Conservation (phyloP, 495 filamentous ascomycete species). For the Bryoglossum gracile region DNA sequence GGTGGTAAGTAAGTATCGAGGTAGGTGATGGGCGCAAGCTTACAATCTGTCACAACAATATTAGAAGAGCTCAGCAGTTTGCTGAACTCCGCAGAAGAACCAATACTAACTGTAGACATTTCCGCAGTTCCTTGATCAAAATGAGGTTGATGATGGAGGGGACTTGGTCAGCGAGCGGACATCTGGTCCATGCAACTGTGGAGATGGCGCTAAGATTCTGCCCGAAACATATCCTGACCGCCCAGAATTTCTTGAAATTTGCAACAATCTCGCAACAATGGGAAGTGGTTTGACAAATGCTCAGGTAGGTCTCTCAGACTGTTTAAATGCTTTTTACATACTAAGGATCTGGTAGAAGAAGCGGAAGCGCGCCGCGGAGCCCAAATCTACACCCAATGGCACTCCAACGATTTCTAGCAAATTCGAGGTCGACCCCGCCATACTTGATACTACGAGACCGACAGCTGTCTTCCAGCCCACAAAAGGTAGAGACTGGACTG, state of each 20-base stretch:
- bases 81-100: constrained; percentile 27
- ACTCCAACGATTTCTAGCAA: too few relatives aligned
- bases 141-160: constrained; percentile 14
- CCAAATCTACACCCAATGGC: constrained; percentile 18
- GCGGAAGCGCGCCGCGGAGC: constrained; percentile 23
- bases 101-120: constrained; percentile 23
- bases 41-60: constrained; percentile 31
- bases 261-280: constrained; percentile 16
- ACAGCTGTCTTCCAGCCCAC: constrained; percentile 47
- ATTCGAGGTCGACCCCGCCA: neutral
- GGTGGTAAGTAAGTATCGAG: constrained; percentile 7
- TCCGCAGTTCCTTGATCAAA: neutral
- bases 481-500: constrained; percentile 39
- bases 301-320: constrained; percentile 11
- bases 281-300: constrained; percentile 24
- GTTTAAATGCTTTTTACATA: neutral
- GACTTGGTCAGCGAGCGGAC: too few relatives aligned
- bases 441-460: constrained; percentile 47
- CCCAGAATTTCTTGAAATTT: neutral
- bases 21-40: constrained; percentile 4
- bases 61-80: constrained; percentile 25
- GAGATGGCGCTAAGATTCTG: constrained; percentile 16
- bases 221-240: constrained; percentile 9
- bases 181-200: constrained; percentile 12
- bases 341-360: constrained; percentile 14